phyloP scores from a whole-genome alignment of 768 basidiomycete species.

The Amanita exitialis region DNA sequence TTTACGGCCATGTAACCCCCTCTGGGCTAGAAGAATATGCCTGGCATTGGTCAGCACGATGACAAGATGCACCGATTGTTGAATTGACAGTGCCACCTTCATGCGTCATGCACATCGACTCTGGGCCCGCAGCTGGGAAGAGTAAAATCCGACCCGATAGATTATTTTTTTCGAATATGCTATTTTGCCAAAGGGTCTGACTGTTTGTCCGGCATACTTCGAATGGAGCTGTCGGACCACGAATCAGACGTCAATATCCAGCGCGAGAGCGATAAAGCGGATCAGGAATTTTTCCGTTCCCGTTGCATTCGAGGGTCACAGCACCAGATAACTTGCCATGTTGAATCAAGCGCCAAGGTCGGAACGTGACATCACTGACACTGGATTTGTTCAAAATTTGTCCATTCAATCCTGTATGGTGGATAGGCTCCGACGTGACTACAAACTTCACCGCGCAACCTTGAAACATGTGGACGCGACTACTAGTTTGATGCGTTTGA shows the following conservation, averaged over 20 bases:
- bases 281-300: neutral
- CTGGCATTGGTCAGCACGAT: neutral
- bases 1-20: neutral
- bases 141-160: neutral
- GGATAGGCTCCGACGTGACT: neutral
- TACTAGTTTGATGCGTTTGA: neutral
- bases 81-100: neutral
- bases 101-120: too few relatives aligned
- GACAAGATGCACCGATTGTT: neutral
- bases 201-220: neutral
- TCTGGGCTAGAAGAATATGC: neutral
- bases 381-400: neutral
- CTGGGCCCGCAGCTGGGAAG: neutral
- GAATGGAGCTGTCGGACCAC: neutral
- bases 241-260: neutral
- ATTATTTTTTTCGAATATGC: neutral
- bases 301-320: constrained; percentile 2
- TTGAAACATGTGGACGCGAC: neutral
- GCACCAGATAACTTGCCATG: neutral
- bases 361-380: neutral
- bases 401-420: neutral
- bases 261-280: neutral
- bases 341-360: neutral
- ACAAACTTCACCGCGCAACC: neutral
- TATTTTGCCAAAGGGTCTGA: neutral